These are phyloP conservation scores for Dionaea muscipula DNA, from an alignment of 179 eudicot species.

Conservation along the genomic window DNA sequence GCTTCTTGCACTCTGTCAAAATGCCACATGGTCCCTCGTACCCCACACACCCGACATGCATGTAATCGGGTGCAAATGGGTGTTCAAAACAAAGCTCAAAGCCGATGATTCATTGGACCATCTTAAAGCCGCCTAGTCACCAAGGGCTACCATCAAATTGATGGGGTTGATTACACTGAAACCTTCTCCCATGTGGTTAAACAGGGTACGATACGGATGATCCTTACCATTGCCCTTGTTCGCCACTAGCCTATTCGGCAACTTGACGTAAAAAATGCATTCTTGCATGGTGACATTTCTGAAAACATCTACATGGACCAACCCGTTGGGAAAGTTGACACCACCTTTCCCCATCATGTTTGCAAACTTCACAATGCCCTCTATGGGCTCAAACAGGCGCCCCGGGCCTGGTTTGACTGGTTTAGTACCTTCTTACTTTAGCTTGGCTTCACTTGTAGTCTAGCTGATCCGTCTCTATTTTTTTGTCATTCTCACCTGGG, in stretches of 20 bases:
- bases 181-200: neutral
- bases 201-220: neutral
- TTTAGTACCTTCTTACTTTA: neutral
- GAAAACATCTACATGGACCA: neutral
- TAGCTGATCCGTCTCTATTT: neutral
- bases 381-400: too few species aligned
- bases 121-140: neutral
- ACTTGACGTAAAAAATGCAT: too few species aligned
- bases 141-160: neutral
- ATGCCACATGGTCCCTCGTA: neutral
- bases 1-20: neutral
- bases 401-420: neutral
- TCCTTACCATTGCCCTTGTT: neutral
- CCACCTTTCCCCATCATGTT: neutral
- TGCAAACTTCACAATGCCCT: neutral
- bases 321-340: neutral
- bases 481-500: neutral
- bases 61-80: neutral
- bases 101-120: neutral
- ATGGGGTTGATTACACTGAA: neutral
- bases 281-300: neutral
- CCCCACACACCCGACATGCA: neutral
- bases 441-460: neutral
- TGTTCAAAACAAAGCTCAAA: neutral
- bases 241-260: neutral